Base-by-base conservation (phyloP, 345 rosid species). In the Xanthoceras sorbifolium region DNA sequence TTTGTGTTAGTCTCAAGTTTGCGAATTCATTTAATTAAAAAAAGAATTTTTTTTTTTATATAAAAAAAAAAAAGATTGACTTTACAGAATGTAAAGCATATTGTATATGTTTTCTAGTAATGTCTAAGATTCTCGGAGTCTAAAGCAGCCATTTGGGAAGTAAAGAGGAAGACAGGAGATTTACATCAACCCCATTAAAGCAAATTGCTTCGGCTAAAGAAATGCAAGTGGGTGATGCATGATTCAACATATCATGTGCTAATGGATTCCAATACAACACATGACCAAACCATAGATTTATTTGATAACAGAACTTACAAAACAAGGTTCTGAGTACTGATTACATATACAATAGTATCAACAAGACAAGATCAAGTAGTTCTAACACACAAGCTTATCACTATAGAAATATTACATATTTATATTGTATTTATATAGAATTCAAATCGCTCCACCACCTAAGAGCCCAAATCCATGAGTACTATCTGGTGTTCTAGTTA, bases 371-470 rank as follows among this genome's bases (percentile, higher is more conserved):
- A 15, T 29, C 18, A 48, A 31, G 62, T 18, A 9, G 44, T 17
- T 0, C 1, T 54, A 29, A 23, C 50, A 25, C 64, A 9, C 28
- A 55, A 6, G 64, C 36, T 25, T 32, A 38, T 40, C 11, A n/a
- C 52, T 7, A 0, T 17, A 28, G 42, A 32, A 22, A 32, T 20
- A 5, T 3, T 5, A 48, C 11, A 36, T 0, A 8, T 22, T 9
- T n/a, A n/a, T n/a, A n/a, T n/a, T n/a, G n/a, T 0, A 2, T 44
- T 0, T 6, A 12, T 5, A 12, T 0, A 64, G 31, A 25, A 31
- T 20, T 34, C 63, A 77, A 73, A 18, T 20, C 67, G 31, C n/a
- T 32, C 74, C 46, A 52, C 48, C 48, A 71, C 52, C 74, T 32
- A 54, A 12, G 28, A 54, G 40, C 38, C 3, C 36, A 81, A 26